phyloP scores from a whole-genome alignment of 805 yeast genomes.

The Zygosaccharomyces gambellarensis region DNA sequence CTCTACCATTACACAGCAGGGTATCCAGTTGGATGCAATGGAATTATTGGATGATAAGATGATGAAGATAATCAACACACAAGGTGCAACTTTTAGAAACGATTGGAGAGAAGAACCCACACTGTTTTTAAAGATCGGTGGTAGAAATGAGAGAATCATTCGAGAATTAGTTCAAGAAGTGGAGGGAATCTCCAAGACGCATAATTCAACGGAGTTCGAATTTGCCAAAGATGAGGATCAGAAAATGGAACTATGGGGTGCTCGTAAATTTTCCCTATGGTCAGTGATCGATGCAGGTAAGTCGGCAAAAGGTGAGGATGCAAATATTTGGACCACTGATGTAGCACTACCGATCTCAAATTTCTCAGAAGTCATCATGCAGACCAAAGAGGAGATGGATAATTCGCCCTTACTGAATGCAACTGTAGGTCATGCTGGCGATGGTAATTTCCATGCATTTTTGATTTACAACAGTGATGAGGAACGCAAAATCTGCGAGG shows the following conservation, averaged over 20 bases:
- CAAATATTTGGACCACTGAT: conserved; percentile 69
- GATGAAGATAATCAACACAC: conserved; percentile 59
- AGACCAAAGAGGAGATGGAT: conserved; percentile 55
- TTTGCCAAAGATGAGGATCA: conserved; percentile 61
- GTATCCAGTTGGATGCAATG: conserved; percentile 67
- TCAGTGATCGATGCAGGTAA: conserved; percentile 63
- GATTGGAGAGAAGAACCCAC: conserved; percentile 59
- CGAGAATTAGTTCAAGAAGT: conserved; percentile 46
- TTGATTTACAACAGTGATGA: conserved; percentile 53
- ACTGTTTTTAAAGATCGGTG: conserved; percentile 60
- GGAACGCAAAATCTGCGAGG: conserved; percentile 43
- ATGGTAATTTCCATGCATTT: conserved; percentile 74
- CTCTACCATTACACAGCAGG: conserved; percentile 53
- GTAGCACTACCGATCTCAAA: conserved; percentile 76
- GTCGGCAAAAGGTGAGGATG: conserved; percentile 38
- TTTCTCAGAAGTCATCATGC: conserved; percentile 57
- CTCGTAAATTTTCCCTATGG: conserved; percentile 68
- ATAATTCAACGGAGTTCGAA: conserved; percentile 55
- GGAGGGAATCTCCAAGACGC: conserved; percentile 45
- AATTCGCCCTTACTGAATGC: conserved; percentile 50
- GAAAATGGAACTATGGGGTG: conserved; percentile 66
- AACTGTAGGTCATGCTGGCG: conserved; percentile 78
- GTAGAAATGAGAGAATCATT: conserved; percentile 39
- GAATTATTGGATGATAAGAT: conserved; percentile 69
- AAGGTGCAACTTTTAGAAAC: conserved; percentile 46